Evolutionary conservation across 306 rosid genomes (phyloP), one percentile per base, ranked within the genome.

Genomic region (Coriaria nepalensis): DNA sequence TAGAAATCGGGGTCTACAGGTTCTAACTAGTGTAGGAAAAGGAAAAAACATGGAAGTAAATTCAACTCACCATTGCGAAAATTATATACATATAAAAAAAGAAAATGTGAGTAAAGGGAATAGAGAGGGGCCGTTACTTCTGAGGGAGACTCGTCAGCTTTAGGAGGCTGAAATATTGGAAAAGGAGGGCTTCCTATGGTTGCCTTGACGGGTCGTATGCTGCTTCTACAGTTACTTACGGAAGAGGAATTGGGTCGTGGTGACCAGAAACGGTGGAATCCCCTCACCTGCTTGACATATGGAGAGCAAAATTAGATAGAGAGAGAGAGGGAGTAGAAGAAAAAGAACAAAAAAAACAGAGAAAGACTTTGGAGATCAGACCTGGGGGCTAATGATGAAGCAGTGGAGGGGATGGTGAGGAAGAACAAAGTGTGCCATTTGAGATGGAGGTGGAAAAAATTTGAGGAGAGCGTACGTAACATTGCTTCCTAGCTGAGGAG

Each of bases 1-100:
- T 90, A 84, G 77, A 90, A 90, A 63, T 90, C 95, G 6, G 95
- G 94, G 68, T 90, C 97, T 20, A 75, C 95, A 10, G 94, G 79
- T 74, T 81, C 95, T 78, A 84, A 75, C 93, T 81, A 55, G 8
- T 52, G 49, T 43, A 69, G 62, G 40, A 57, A 47, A 4, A 43
- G 34, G 51, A 9, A 37, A 47, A 55, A 49, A 20, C 47, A n/a
- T n/a, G n/a, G n/a, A n/a, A n/a, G n/a, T n/a, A n/a, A n/a, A n/a
- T n/a, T n/a, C n/a, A n/a, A n/a, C n/a, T n/a, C n/a, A n/a, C n/a
- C n/a, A n/a, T n/a, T n/a, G n/a, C n/a, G n/a, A n/a, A n/a, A 61
- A 33, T 65, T 50, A 14, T 4, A 36, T 45, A 13, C 37, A 32
- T 43, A 11, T 8, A 9, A 46, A 35, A n/a, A 52, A 63, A 20